Evolutionary conservation across 768 basidiomycete species (phyloP), one percentile per base, ranked within the genome.

Genomic region (Leccinum truebloodii): DNA sequence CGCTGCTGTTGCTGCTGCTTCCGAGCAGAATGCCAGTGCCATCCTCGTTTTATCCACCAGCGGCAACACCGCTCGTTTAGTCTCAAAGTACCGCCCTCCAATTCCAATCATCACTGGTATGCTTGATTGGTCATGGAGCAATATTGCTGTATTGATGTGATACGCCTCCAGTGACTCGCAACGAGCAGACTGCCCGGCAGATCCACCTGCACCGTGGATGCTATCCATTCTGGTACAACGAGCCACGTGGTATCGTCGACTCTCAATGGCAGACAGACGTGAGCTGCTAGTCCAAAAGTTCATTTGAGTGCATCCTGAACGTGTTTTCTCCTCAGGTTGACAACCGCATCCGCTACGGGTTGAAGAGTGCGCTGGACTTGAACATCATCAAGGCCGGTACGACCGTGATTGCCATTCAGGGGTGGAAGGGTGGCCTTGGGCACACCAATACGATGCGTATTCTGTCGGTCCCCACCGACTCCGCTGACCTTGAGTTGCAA

Each of bases 231-330:
- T 92, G 88, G 88, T 98, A 97, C 82, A 80, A 88, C 46, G 95
- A 96, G 80, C 91, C 94, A n/a, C 85, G 95, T 52, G 94, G 95
- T 53, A 83, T 95, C 63, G 85, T 86, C 60, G 81, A 83, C 50
- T 86, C 90, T 72, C 94, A 96, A 76, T 99, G 97, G 97, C 97
- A 99, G 80, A 94, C 85, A 46, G 97, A 99, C 76, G 96, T 95
- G 72, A 76, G 91, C 63, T 20, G 3, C 6, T 22, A 6, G 54
- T 52, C 3, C 41, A 14, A 39, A 49, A 39, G 51, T 26, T 35
- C 44, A 46, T 48, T 52, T 56, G 34, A 30, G 48, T 52, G 8
- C 46, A 63, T 34, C 56, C 60, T 65, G 7, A 71, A 52, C 9
- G 58, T 60, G 50, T 24, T 32, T 49, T 44, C 48, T 50, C 63